phyloP scores from a whole-genome alignment of 2,329 filamentous ascomycete species.

The Phialemonium atrogriseum region DNA sequence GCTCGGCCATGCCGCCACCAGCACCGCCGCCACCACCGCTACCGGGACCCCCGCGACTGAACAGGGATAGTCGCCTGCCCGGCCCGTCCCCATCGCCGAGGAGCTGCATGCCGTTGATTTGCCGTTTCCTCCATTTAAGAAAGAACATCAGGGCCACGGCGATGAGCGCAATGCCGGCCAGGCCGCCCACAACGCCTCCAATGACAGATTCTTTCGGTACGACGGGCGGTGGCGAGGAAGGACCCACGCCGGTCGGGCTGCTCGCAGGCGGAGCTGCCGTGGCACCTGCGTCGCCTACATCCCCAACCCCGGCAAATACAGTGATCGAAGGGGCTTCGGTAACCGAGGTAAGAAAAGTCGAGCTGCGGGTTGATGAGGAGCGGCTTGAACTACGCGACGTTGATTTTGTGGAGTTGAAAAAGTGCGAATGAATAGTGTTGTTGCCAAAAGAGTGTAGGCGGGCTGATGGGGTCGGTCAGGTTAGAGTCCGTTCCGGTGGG shows the following conservation, averaged over 20 bases:
- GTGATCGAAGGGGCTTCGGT: slow-evolving; percentile 1
- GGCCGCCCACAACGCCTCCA: slow-evolving; percentile 47
- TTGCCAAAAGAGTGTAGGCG: background rate
- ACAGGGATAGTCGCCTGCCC: slow-evolving; percentile 12
- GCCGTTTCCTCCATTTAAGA: slow-evolving; percentile 47
- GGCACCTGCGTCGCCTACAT: background rate
- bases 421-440: background rate
- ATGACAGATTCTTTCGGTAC: slow-evolving; percentile 30
- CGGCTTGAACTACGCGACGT: background rate
- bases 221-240: slow-evolving; percentile 16
- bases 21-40: slow-evolving; percentile 12
- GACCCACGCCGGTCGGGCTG: slow-evolving; percentile 11
- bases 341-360: slow-evolving; percentile 1
- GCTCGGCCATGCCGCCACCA: slow-evolving; percentile 35
- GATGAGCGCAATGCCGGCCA: slow-evolving; percentile 51
- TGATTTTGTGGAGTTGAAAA: slow-evolving; percentile 3
- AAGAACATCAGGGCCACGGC: slow-evolving; percentile 43
- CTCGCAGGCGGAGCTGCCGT: slow-evolving; percentile 13
- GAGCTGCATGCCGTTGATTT: slow-evolving; percentile 29
- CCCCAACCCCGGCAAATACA: background rate
- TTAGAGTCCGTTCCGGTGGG: background rate
- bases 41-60: slow-evolving; percentile 8
- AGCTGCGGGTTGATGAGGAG: background rate
- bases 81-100: slow-evolving; percentile 29
- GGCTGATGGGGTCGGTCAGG: slow-evolving; percentile 1